Base-by-base conservation (phyloP, 495 filamentous ascomycete genomes). In the Massariosphaeria phaeospora region DNA sequence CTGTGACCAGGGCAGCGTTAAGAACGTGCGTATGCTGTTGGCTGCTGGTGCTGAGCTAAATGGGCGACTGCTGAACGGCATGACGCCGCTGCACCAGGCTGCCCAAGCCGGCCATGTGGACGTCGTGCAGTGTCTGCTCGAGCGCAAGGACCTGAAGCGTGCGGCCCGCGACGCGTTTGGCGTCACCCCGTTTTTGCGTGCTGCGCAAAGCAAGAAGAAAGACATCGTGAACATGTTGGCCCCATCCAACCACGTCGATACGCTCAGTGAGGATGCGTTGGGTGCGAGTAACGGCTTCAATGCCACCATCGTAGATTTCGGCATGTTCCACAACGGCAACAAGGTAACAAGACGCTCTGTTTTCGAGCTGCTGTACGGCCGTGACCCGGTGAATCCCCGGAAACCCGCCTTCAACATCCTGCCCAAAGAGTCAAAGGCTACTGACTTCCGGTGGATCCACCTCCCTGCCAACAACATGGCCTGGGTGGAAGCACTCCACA, bases 401-500 rank as follows among this genome's bases (percentile, higher is more conserved):
- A 78, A 74, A 52, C 73, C 74, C 10, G 75, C 74, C 25, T 66
- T 83, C 13, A 75, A 72, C 5, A 78, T 82, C 0, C 51, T 81
- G 1, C 76, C 78, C 0, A 75, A 72, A 29, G 75, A 82, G 47
- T 74, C 72, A 42, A 72, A 75, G 31, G 52, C 66, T 9, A 72
- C 73, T 6, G 75, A 79, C 29, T 86, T 84, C 55, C 70, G 83
- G 21, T 86, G 83, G 83, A 84, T 86, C 50, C 82, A 86, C 71
- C 69, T 86, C 0, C 83, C 83, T 5, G 81, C 82, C 0, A 84
- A 81, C 48, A 78, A 79, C 48, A 75, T 81, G 72, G 69, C 72
- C 11, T 78, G 75, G 77, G 76, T 83, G 1, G 79, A 86, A 66
- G 76, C 82, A 0, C 70, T 86, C 1, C 67, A 84, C 17, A 83